Evolutionary conservation across 139 green algal species (phyloP), one percentile per base, ranked within the genome.

Genomic region (Haematococcus lacustris): DNA sequence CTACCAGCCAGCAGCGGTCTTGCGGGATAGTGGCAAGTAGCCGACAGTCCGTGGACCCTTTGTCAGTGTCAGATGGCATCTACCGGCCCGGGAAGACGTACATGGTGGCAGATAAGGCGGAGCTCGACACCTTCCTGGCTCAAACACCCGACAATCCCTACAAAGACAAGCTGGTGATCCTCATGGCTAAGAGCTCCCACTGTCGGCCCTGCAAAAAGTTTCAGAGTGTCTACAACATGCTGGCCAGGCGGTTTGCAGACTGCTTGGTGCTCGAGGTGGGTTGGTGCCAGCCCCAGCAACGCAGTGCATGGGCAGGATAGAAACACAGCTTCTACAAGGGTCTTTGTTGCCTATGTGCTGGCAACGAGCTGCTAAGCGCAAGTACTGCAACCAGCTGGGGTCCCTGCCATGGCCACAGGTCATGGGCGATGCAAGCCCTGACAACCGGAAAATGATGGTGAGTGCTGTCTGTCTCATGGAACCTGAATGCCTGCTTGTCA

Each of bases 171-270:
- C n/a, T n/a, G n/a, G n/a, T n/a, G n/a, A n/a, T n/a, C n/a, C 5
- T 72, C 13, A 33, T 4, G n/a, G 77, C 87, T n/a, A 76, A 71
- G 57, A 59, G 76, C n/a, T 92, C 76, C 3, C 76, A 81, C 40
- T 81, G 86, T 73, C 70, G 87, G 13, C 88, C 88, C 5, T 93
- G 88, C 86, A 93, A 92, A 74, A 81, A 63, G 34, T 82, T 82
- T 38, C 32, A 33, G 32, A 51, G 7, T 1, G 68, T 41, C 35
- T 77, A 77, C 63, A 13, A 40, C 3, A 3, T 25, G 17, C 37
- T 79, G 32, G 77, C 72, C 21, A 32, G 68, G 28, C 67, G 68
- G 6, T 82, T 76, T 30, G 66, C 61, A 3, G 68, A 82, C n/a
- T 41, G 35, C 0, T 50, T 88, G 0, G 79, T 90, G 61, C 38